Base-by-base conservation (phyloP, 2,329 filamentous ascomycete genomes). In the Grosmannia serpens region DNA sequence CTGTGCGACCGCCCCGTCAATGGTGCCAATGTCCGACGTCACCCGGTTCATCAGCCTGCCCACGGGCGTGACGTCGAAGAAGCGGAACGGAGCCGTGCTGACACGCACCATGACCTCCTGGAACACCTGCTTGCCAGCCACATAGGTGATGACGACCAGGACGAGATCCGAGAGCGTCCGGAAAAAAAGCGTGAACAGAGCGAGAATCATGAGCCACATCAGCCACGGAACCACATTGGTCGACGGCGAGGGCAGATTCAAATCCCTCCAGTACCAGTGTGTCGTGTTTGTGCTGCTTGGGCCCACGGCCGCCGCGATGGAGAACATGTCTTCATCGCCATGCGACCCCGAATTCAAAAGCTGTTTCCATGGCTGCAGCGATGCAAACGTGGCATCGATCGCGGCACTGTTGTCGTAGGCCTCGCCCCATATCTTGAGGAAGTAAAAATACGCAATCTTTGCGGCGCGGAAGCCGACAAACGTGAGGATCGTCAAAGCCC, bases 11-110 rank as follows among this genome's bases (percentile, higher is more conserved):
- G 88, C 86, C 1, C 91, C 91, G 66, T 96, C 91, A 0, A 96
- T 81, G 55, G 89, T 91, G 31, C 88, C 88, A 72, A 96, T 94
- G 66, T 96, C 91, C 1, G 89, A 89, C 0, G 91, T 95, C 61
- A 96, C 78, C 9, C 91, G 83, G 69, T 96, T 96, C 88, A 96
- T 96, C 61, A 96, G 75, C 53, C 91, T 83, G 0, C 91, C 91
- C 0, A 95, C 85, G 0, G 91, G 91, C 0, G 91, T 96, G 4
- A 89, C 84, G 68, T 96, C 91, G 73, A 95, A 94, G 70, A 91
- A 96, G 1, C 90, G 84, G 72, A 96, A 95, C 0, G 86, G 91
- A 0, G 91, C 88, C 65, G 84, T 82, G 67, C 86, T 87, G 55
- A 96, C 88, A 56, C 81, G 82, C 1, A 79, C 74, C 72, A 96